A percentile compares a stretch with the other conserved stretches of the same genome.
These are phyloP conservation scores for Oehlia diaphana DNA, from an alignment of 192 early-diverging fungal species.

Conservation along the genomic window DNA sequence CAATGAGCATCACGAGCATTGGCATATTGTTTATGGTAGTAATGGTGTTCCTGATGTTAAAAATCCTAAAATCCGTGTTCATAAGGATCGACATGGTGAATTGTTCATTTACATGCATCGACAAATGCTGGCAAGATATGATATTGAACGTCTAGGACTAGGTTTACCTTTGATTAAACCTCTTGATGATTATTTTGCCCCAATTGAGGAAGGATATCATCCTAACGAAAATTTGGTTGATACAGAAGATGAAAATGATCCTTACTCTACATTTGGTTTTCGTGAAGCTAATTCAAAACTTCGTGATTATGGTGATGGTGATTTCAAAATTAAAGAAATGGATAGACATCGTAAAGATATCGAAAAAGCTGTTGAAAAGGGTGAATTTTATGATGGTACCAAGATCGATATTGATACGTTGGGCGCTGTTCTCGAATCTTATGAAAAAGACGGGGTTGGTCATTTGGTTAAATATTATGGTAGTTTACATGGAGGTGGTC, in stretches of 20 bases:
- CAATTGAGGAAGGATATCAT: background rate
- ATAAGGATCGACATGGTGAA: constrained; percentile 13
- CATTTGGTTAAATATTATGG: background rate
- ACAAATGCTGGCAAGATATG: constrained; percentile 9
- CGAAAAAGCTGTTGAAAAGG: background rate
- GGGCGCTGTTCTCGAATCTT: background rate
- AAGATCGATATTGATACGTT: background rate
- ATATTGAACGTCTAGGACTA: background rate
- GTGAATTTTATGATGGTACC: background rate
- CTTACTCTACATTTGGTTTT: background rate
- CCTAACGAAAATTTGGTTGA: background rate
- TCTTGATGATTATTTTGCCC: background rate
- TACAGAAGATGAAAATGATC: background rate
- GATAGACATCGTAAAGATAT: background rate
- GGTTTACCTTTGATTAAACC: background rate
- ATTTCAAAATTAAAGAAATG: background rate
- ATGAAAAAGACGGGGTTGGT: no score
- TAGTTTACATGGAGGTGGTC: background rate
- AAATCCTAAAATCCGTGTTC: background rate
- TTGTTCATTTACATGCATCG: background rate
- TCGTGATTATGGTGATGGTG: background rate
- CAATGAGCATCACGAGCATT: constrained; percentile 12
- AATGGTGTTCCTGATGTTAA: background rate
- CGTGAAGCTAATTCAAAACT: background rate
- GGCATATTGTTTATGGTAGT: background rate